phyloP scores from a whole-genome alignment of 2,329 filamentous ascomycete genomes.

The Phialemonium atrogriseum region DNA sequence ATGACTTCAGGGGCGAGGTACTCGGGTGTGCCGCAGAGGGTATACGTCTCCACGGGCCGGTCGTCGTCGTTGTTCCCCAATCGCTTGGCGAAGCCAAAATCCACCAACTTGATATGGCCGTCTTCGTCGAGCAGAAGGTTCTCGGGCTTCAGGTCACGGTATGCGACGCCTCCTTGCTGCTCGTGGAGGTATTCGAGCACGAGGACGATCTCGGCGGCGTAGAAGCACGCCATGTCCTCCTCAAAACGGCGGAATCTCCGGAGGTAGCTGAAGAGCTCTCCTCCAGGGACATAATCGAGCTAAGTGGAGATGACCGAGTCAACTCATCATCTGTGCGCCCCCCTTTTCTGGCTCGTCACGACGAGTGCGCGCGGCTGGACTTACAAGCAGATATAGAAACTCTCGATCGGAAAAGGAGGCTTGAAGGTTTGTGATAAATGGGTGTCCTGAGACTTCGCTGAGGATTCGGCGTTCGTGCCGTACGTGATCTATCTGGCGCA shows the following conservation, averaged over 20 bases:
- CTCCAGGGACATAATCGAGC: constrained; percentile 74
- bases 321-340: too few relatives aligned
- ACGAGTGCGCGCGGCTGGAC: too few relatives aligned
- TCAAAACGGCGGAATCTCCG: constrained; percentile 72
- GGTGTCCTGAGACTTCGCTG: constrained; percentile 67
- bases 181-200: constrained; percentile 78
- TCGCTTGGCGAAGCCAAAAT: constrained; percentile 80
- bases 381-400: constrained; percentile 76
- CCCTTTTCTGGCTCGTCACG: too few relatives aligned
- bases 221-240: constrained; percentile 70
- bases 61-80: constrained; percentile 46
- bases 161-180: constrained; percentile 67
- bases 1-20: constrained; percentile 82
- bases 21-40: constrained; percentile 74
- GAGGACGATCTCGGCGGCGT: constrained; percentile 74
- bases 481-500: constrained; percentile 83
- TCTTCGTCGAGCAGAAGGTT: constrained; percentile 71
- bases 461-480: constrained; percentile 75
- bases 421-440: constrained; percentile 73
- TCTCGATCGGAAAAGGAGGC: constrained; percentile 74
- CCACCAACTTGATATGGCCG: constrained; percentile 74
- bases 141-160: constrained; percentile 75
- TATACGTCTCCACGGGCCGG: constrained; percentile 62
- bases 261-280: constrained; percentile 78
- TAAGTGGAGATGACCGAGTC: too few relatives aligned